Conservation (phyloP, 257 asterid genomes). For the Nicotiana benthamiana region DNA sequence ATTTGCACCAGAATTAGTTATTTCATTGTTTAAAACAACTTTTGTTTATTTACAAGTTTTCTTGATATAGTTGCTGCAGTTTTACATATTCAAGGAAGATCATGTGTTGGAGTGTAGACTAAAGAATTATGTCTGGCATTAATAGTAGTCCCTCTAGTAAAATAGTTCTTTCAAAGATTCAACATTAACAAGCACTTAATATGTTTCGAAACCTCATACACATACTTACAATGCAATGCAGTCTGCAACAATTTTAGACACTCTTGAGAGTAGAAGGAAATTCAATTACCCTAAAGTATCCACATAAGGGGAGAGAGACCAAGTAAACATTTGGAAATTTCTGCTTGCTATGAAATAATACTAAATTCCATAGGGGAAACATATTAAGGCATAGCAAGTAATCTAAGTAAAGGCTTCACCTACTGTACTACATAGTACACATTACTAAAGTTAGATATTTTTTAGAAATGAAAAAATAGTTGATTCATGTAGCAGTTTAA, state of each 20-base stretch:
- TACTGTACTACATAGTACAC: background rate
- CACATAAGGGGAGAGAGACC: too few species aligned
- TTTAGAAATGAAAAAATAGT: background rate
- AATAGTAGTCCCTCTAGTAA: background rate
- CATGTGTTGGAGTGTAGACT: background rate
- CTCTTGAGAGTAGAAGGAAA: too few species aligned
- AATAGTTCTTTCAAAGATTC: background rate
- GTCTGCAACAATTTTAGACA: too few species aligned
- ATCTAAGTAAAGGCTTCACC: background rate
- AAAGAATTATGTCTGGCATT: background rate
- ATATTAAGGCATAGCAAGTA: background rate
- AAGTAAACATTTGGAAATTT: too few species aligned
- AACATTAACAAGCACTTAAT: background rate
- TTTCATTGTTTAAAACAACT: background rate
- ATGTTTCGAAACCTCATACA: too few species aligned
- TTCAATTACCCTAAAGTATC: too few species aligned
- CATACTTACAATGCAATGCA: too few species aligned
- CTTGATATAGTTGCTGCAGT: background rate
- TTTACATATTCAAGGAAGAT: background rate
- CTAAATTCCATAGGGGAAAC: too few species aligned
- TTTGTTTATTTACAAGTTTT: background rate
- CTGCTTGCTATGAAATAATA: too few species aligned
- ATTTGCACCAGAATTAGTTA: background rate
- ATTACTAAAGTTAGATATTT: background rate
- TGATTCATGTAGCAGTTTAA: background rate